Evolutionary conservation across 1,284 basidiomycete species (phyloP).

Genomic region (Pholiota adiposa): DNA sequence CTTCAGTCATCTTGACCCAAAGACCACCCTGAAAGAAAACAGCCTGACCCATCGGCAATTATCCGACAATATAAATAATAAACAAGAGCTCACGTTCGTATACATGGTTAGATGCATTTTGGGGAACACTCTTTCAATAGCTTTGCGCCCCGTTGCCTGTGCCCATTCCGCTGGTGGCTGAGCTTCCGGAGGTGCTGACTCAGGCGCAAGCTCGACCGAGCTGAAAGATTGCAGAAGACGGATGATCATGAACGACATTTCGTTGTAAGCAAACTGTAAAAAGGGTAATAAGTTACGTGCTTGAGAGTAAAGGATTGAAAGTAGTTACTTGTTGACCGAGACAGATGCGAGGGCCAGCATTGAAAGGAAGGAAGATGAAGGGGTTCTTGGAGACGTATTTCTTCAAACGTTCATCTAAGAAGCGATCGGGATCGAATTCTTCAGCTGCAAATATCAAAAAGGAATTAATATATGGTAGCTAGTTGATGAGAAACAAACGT

Average conservation of each 20-base stretch:
- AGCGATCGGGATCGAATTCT: slow-evolving; percentile 48
- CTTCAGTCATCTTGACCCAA: slow-evolving; percentile 43
- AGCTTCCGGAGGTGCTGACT: slow-evolving; percentile 46
- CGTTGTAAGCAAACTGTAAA: slow-evolving; percentile 67
- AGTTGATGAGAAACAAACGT: slow-evolving; percentile 7
- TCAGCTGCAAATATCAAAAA: slow-evolving; percentile 31
- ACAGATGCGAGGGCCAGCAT: slow-evolving; percentile 46
- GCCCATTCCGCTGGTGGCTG: slow-evolving; percentile 52
- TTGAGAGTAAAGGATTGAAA: neutral
- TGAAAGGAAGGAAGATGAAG: slow-evolving; percentile 48
- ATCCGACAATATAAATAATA: slow-evolving; percentile 22
- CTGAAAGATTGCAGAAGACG: slow-evolving; percentile 66
- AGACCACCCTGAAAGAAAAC: slow-evolving; percentile 39
- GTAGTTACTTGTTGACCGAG: slow-evolving; percentile 43
- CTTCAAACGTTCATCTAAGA: slow-evolving; percentile 43
- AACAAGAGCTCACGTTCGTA: slow-evolving; percentile 39
- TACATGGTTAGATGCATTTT: slow-evolving; percentile 61
- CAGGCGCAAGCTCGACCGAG: slow-evolving; percentile 47
- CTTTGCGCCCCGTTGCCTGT: slow-evolving; percentile 43
- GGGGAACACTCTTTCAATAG: slow-evolving; percentile 52
- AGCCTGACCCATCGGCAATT: slow-evolving; percentile 27
- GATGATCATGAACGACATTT: slow-evolving; percentile 68
- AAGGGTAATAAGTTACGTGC: no score
- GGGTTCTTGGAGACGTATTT: slow-evolving; percentile 43
- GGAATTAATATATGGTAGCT: neutral